Conservation (phyloP, 1,284 basidiomycete species). For the Bondarzewia mesenterica region DNA sequence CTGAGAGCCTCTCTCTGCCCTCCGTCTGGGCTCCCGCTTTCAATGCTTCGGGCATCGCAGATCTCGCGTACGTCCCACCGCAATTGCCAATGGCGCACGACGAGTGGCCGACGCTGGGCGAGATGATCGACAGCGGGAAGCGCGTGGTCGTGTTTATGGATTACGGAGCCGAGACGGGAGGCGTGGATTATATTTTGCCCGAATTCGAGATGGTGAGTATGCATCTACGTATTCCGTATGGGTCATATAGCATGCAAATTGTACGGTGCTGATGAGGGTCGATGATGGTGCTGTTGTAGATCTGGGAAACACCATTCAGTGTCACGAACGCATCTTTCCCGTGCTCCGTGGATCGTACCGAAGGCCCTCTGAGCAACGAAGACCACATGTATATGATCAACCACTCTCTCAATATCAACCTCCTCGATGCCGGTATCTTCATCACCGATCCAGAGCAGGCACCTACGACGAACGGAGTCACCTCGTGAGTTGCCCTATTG, state of each 20-base stretch:
- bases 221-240: neutral
- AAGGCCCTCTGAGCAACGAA: constrained; percentile 34
- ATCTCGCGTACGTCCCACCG: constrained; percentile 52
- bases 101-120: constrained; percentile 72
- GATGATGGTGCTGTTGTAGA: constrained; percentile 22
- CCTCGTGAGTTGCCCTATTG: constrained; percentile 27
- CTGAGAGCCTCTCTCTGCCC: constrained; percentile 45
- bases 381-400: constrained; percentile 55
- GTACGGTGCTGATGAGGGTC: neutral
- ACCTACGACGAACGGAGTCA: constrained; percentile 32
- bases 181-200: constrained; percentile 56
- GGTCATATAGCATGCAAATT: neutral
- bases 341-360: constrained; percentile 63
- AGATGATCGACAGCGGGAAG: constrained; percentile 57
- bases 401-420: constrained; percentile 40
- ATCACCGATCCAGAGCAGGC: constrained; percentile 32
- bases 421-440: constrained; percentile 29
- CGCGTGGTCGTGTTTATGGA: constrained; percentile 71
- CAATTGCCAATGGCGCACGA: constrained; percentile 40
- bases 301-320: constrained; percentile 73
- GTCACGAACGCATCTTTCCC: constrained; percentile 55
- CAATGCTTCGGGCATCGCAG: constrained; percentile 45
- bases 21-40: constrained; percentile 52
- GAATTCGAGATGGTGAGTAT: constrained; percentile 48
- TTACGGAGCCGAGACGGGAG: constrained; percentile 24